Evolutionary conservation across 2,329 filamentous ascomycete species (phyloP), one percentile per base, ranked within the genome.

Genomic region (Rugonectria rugulosa): DNA sequence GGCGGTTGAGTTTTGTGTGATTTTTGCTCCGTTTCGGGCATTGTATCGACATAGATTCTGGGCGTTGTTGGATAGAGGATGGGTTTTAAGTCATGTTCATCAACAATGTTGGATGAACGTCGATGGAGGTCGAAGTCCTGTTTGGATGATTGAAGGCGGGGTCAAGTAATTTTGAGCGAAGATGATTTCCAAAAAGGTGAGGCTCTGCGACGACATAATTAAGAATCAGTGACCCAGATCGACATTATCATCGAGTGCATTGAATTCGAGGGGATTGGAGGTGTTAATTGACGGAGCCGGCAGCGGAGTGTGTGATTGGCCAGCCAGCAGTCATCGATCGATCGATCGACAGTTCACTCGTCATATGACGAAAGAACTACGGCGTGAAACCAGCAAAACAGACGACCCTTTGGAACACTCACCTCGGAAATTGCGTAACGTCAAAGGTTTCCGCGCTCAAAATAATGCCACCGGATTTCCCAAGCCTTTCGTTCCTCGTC

Each of bases 301-400:
- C 29, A 32, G 29, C 20, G 17, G 26, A 19, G 21, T 17, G 24
- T 64, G 53, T 63, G 53, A 70, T 72, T 72, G 66, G 66, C 21
- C 46, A 47, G 40, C 40, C 50, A 21, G 37, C 27, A 43, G 49
- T 46, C 51, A 60, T 59, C 59, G 67, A 72, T 72, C 70, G 70
- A 72, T 72, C 70, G 70, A 72, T 70, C 68, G 68, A 62, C 40
- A 56, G 47, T 44, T 59, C 50, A 20, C 54, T 63, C 56, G 58
- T 61, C 52, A 67, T 53, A 64, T 67, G 64, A 67, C 64, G 59
- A 66, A 58, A 61, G 52, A 57, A 57, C 55, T 47, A 31, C 34
- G 36, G 53, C 53, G 17, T 27, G 26, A n/a, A 38, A 48, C 53
- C 44, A 45, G 20, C 45, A 52, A n/a, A 17, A 23, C 34, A 19